These are phyloP conservation scores for Eremochloa ophiuroides DNA, from an alignment of 176 grass and related monocot species.

Conservation along the genomic window DNA sequence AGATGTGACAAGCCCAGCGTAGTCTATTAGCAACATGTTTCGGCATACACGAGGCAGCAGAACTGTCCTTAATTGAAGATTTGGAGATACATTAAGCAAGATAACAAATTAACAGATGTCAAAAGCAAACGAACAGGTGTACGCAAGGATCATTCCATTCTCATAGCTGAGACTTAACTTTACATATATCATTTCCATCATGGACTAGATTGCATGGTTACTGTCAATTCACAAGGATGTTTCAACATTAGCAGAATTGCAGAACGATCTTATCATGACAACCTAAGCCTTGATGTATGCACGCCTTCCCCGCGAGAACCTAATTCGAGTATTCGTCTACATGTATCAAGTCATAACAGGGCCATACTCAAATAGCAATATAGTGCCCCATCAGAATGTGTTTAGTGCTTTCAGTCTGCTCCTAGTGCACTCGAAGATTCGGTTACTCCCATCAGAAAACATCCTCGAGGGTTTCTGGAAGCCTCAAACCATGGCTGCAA, in stretches of 20 bases:
- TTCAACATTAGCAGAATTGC: neutral
- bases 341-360: neutral
- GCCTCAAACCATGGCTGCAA: conserved; percentile 23
- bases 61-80: neutral
- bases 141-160: neutral
- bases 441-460: neutral
- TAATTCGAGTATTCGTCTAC: neutral
- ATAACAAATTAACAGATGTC: neutral
- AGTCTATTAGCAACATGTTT: neutral
- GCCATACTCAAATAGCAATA: neutral
- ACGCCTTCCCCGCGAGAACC: neutral
- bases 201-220: neutral
- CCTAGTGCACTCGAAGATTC: neutral
- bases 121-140: neutral
- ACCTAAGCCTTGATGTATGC: neutral
- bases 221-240: neutral
- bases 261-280: neutral
- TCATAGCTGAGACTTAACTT: neutral
- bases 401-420: neutral
- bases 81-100: neutral
- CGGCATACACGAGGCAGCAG: neutral
- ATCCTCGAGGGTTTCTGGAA: conserved; percentile 32
- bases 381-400: neutral
- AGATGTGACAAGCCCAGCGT: neutral
- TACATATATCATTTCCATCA: neutral